phyloP scores from a whole-genome alignment of 192 early-diverging fungal genomes.

The Coemansia sp. region DNA sequence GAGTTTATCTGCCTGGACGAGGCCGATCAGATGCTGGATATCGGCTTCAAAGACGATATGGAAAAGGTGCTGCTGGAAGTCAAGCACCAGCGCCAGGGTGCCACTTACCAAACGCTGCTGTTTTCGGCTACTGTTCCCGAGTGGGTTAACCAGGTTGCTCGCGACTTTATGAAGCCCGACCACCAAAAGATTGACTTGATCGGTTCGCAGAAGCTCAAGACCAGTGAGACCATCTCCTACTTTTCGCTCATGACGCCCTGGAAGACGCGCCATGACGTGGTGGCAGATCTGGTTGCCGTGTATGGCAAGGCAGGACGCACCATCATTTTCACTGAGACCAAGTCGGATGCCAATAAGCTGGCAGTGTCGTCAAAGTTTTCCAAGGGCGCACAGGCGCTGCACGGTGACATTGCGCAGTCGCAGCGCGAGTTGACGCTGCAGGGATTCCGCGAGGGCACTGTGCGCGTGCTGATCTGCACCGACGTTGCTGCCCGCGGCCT shows the following conservation, averaged over 20 bases:
- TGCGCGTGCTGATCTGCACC: conserved; percentile 87
- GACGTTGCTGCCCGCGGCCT: conserved; percentile 95
- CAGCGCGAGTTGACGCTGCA: conserved; percentile 92
- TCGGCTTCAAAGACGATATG: conserved; percentile 92
- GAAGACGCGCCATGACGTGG: conserved; percentile 84
- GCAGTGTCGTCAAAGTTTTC: conserved; percentile 74
- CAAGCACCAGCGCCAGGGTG: conserved; percentile 69
- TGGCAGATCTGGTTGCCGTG: conserved; percentile 90
- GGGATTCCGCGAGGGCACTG: conserved; percentile 89
- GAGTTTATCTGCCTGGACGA: conserved; percentile 91
- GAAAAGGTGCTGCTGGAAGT: conserved; percentile 85
- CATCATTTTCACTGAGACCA: conserved; percentile 95
- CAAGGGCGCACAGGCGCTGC: conserved; percentile 87
- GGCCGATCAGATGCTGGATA: conserved; percentile 93
- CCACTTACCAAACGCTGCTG: conserved; percentile 79
- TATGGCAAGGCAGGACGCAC: conserved; percentile 81
- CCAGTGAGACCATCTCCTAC: conserved; percentile 83
- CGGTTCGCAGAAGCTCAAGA: conserved; percentile 83
- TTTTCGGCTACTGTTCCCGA: conserved; percentile 93
- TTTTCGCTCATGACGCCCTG: conserved; percentile 82
- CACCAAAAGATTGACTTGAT: conserved; percentile 81
- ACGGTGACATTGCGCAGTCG: conserved; percentile 79
- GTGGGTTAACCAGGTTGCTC: conserved; percentile 70
- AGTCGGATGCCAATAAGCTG: conserved; percentile 81
- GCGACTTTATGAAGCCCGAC: conserved; percentile 62